Percentiles rank a stretch among this genome's conserved stretches.
Conservation (phyloP, 495 filamentous ascomycete genomes). For the Hyaloscypha variabilis region DNA sequence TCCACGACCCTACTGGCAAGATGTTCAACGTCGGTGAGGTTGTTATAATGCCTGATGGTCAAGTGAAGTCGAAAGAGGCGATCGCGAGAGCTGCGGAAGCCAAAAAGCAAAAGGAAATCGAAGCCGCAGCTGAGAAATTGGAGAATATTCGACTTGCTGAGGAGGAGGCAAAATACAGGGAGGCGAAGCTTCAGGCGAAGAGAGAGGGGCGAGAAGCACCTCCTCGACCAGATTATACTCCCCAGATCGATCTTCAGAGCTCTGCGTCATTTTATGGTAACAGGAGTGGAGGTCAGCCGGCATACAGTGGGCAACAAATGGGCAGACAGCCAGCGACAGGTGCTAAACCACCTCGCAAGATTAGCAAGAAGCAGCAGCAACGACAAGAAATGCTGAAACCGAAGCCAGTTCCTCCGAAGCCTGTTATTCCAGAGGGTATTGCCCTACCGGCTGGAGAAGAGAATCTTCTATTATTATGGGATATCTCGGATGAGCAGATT, state of each 20-base stretch:
- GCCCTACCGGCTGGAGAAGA: slow-evolving; percentile 37
- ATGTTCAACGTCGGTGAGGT: slow-evolving; percentile 41
- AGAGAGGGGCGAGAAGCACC: slow-evolving; percentile 27
- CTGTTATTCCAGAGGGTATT: slow-evolving; percentile 35
- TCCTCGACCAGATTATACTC: slow-evolving; percentile 19
- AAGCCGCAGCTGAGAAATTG: not conserved
- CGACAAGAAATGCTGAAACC: slow-evolving; percentile 27
- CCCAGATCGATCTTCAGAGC: not conserved
- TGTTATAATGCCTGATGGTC: slow-evolving; percentile 34
- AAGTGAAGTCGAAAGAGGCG: slow-evolving; percentile 32
- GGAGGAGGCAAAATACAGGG: slow-evolving; percentile 1
- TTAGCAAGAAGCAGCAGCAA: slow-evolving; percentile 48
- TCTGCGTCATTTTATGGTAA: not conserved
- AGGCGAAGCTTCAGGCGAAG: slow-evolving; percentile 7
- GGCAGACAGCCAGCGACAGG: not conserved
- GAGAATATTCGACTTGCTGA: not conserved
- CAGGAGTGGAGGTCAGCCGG: slow-evolving; percentile 26
- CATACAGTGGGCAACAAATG: not conserved
- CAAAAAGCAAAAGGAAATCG: not conserved
- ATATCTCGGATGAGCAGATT: slow-evolving; percentile 36
- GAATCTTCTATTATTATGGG: slow-evolving; percentile 39
- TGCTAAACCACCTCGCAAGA: slow-evolving; percentile 6
- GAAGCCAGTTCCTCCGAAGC: slow-evolving; percentile 35
- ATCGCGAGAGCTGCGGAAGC: slow-evolving; percentile 24
- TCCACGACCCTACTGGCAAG: slow-evolving; percentile 36